Evolutionary conservation across 306 rosid genomes (phyloP).

Genomic region (Prunus davidiana): DNA sequence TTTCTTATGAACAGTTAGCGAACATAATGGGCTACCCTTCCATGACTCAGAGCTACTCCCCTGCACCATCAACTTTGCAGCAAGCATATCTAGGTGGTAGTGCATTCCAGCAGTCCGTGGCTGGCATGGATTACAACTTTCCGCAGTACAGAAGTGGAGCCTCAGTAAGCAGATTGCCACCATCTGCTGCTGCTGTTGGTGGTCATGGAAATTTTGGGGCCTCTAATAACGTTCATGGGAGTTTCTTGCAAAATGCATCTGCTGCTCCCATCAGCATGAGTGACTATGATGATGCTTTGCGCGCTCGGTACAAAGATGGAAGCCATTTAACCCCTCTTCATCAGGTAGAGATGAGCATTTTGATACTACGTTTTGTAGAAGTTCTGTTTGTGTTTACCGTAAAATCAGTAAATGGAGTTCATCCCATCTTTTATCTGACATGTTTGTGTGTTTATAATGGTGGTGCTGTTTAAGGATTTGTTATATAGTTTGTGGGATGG

Average conservation of each 20-base stretch:
- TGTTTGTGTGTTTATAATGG: neutral
- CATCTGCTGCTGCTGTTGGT: slow-evolving; percentile 31
- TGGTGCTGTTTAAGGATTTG: neutral
- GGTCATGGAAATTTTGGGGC: slow-evolving; percentile 43
- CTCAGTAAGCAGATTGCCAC: slow-evolving; percentile 18
- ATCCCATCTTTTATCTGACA: neutral
- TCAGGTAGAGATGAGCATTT: slow-evolving; percentile 38
- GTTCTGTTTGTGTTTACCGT: neutral
- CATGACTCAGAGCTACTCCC: slow-evolving; percentile 30
- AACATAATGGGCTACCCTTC: slow-evolving; percentile 21
- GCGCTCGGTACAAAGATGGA: slow-evolving; percentile 39
- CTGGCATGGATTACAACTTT: slow-evolving; percentile 40
- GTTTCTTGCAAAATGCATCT: slow-evolving; percentile 34
- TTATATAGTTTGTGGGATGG: neutral
- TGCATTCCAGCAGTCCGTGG: slow-evolving; percentile 30
- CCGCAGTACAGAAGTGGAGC: slow-evolving; percentile 23
- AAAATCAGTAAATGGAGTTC: neutral
- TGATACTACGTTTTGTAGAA: neutral
- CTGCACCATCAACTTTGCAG: slow-evolving; percentile 28
- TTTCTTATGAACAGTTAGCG: slow-evolving; percentile 27
- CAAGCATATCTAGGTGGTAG: slow-evolving; percentile 32
- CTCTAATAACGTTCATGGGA: slow-evolving; percentile 30
- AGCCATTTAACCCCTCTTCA: slow-evolving; percentile 33
- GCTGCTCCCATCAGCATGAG: slow-evolving; percentile 25
- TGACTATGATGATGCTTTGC: slow-evolving; percentile 39